These are phyloP conservation scores for Phytophthora pini DNA, from an alignment of 352 stramenopile genomes.

Conservation along the genomic window DNA sequence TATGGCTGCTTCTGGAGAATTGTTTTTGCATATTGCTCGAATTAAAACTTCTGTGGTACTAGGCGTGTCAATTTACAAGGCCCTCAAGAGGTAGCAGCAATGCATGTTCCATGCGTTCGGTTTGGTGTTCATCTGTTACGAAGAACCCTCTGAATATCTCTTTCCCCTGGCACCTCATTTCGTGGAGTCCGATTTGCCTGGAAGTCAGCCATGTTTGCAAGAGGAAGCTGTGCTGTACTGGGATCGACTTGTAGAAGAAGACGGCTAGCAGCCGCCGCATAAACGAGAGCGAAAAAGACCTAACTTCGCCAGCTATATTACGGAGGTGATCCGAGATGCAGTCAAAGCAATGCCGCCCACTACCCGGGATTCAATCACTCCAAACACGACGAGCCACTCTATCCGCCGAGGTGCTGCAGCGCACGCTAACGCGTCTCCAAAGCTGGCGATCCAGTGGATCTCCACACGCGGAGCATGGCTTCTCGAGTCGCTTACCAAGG, in stretches of 20 bases:
- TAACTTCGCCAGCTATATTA: conserved; percentile 10
- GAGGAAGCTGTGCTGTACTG: conserved; percentile 7
- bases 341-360: neutral
- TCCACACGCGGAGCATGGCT: conserved; percentile 23
- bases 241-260: neutral
- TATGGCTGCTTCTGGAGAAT: no score
- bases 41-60: no score
- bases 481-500: conserved; percentile 24
- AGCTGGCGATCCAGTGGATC: conserved; percentile 29
- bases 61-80: conserved; percentile 20
- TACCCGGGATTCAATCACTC: neutral
- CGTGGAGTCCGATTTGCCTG: conserved; percentile 1
- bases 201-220: neutral
- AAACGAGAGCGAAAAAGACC: conserved; percentile 7
- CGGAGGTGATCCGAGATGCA: neutral
- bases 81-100: conserved; percentile 11
- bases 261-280: neutral
- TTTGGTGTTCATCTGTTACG: conserved; percentile 5
- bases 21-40: no score
- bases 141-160: neutral
- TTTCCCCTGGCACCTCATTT: neutral
- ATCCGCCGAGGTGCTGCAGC: conserved; percentile 5
- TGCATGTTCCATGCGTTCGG: conserved; percentile 25
- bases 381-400: conserved; percentile 7
- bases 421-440: conserved; percentile 19